Conservation (phyloP, 495 filamentous ascomycete genomes). For the Neurospora sp. region DNA sequence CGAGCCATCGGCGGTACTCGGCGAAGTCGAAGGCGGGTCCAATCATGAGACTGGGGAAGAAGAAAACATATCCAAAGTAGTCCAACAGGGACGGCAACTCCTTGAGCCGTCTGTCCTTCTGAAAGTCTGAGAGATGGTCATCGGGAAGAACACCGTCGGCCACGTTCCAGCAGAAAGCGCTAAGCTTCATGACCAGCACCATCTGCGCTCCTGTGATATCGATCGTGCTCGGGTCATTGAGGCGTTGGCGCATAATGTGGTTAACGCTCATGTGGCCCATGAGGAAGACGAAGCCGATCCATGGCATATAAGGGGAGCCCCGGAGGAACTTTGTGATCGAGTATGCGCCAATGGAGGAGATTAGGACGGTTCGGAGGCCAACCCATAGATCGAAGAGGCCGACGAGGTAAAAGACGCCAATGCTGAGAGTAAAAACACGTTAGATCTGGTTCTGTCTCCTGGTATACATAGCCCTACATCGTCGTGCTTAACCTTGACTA, state of each 20-base stretch:
- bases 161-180: constrained; percentile 94
- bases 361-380: constrained; percentile 68
- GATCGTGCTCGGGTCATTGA: constrained; percentile 49
- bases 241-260: constrained; percentile 72
- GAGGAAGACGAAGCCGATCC: constrained; percentile 85
- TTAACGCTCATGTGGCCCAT: constrained; percentile 94
- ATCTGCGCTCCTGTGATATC: constrained; percentile 97
- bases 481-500: neutral
- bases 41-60: constrained; percentile 81
- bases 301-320: constrained; percentile 93
- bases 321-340: constrained; percentile 68
- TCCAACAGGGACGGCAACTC: constrained; percentile 66
- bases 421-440: constrained; percentile 25
- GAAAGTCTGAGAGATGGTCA: constrained; percentile 69
- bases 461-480: neutral
- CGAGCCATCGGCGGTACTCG: constrained; percentile 86
- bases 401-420: constrained; percentile 80
- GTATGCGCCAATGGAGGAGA: constrained; percentile 72
- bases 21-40: constrained; percentile 91
- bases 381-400: constrained; percentile 93
- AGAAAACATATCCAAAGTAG: constrained; percentile 81
- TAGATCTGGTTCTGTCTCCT: neutral
- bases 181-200: constrained; percentile 98
- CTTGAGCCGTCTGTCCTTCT: constrained; percentile 69
- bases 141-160: constrained; percentile 77